A percentile compares a stretch with the other conserved stretches of the same genome.
Evolutionary conservation across 2,329 filamentous ascomycete genomes (phyloP).

Genomic region (Aspergillus neoniger): DNA sequence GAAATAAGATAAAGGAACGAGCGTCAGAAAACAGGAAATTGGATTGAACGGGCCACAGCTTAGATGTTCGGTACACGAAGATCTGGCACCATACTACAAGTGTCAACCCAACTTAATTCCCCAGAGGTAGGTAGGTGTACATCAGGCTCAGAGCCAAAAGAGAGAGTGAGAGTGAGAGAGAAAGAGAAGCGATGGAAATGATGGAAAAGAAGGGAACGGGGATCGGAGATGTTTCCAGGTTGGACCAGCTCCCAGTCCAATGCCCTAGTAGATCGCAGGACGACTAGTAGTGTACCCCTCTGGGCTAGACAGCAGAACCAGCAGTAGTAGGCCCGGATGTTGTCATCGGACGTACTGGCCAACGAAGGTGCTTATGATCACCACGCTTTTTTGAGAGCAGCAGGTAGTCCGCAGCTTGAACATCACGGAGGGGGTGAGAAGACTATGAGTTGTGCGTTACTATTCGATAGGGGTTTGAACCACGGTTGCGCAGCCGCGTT

Average conservation of each 20-base stretch:
- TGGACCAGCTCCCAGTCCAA: constrained; percentile 11
- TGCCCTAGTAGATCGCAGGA: constrained; percentile 7
- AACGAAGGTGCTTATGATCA: constrained; percentile 9
- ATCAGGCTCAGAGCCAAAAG: constrained; percentile 10
- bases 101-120: constrained; percentile 13
- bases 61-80: constrained; percentile 18
- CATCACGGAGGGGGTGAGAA: neutral
- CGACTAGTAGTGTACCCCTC: neutral
- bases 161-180: constrained; percentile 2
- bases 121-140: neutral
- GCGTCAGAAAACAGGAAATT: constrained; percentile 10
- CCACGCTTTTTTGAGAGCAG: constrained; percentile 2
- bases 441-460: constrained; percentile 3
- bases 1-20: constrained; percentile 7
- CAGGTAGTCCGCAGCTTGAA: neutral
- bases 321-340: constrained; percentile 5
- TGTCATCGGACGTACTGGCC: constrained; percentile 6
- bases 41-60: constrained; percentile 20
- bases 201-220: constrained; percentile 12
- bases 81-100: constrained; percentile 20
- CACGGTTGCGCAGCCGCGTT: neutral
- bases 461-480: neutral
- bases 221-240: constrained; percentile 10
- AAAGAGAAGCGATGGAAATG: constrained; percentile 10
- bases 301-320: constrained; percentile 3